phyloP scores from a whole-genome alignment of 1,139 yeast genomes.

The Hyphopichia buzzinii region DNA sequence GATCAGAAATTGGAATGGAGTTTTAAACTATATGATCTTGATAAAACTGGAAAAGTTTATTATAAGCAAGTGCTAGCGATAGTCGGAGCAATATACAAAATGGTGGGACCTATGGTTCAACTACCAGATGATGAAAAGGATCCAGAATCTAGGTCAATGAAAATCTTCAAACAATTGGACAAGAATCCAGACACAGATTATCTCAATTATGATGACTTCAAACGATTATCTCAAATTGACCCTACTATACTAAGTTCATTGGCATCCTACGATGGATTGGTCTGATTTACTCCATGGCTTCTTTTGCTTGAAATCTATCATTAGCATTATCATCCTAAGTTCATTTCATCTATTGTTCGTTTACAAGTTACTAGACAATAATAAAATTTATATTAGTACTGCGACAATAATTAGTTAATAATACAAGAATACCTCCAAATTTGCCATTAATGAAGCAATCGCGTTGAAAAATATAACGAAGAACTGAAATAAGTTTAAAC shows the following conservation, averaged over 20 bases:
- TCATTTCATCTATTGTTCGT: not conserved
- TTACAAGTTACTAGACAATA: not conserved
- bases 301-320: not conserved
- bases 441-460: not conserved
- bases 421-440: not conserved
- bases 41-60: slow-evolving; percentile 70
- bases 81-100: slow-evolving; percentile 81
- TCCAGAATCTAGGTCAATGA: slow-evolving; percentile 82
- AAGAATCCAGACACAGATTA: slow-evolving; percentile 63
- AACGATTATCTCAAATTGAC: slow-evolving; percentile 76
- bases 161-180: slow-evolving; percentile 72
- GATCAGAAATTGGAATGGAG: slow-evolving; percentile 90
- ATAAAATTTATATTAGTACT: not conserved
- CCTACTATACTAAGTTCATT: slow-evolving; percentile 80
- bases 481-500: not conserved
- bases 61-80: slow-evolving; percentile 79
- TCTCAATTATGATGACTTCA: slow-evolving; percentile 77
- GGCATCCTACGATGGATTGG: slow-evolving; percentile 66
- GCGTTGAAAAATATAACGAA: not conserved
- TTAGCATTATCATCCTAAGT: not conserved
- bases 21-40: slow-evolving; percentile 81
- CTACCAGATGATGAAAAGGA: slow-evolving; percentile 90
- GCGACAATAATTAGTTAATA: not conserved
- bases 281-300: not conserved
- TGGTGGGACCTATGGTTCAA: slow-evolving; percentile 95